phyloP scores from a whole-genome alignment of 306 rosid species.

The Phaseolus lunatus region DNA sequence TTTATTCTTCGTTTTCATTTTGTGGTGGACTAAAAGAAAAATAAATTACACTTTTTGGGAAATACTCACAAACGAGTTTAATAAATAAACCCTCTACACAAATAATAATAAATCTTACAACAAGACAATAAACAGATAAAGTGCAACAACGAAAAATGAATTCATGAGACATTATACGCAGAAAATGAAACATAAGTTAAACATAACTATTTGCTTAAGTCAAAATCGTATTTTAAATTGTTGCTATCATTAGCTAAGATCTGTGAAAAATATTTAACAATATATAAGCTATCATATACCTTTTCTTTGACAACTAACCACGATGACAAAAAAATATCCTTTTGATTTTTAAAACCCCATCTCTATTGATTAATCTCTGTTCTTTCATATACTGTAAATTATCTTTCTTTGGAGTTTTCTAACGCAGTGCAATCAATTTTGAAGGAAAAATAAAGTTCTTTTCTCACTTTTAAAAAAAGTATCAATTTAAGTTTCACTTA shows the following conservation, averaged over 20 bases:
- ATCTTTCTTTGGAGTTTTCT: background rate
- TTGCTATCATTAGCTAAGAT: too few species aligned
- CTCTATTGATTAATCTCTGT: background rate
- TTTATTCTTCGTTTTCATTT: background rate
- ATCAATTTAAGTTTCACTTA: background rate
- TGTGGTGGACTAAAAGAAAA: too few species aligned
- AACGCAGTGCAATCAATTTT: background rate
- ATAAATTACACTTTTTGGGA: too few species aligned
- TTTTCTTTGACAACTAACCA: constrained; percentile 10
- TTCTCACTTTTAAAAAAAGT: background rate
- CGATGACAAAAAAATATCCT: background rate
- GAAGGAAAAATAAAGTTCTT: background rate
- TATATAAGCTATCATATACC: background rate
- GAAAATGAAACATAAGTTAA: background rate
- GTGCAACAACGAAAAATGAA: too few species aligned
- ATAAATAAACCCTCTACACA: too few species aligned
- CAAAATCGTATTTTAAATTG: background rate
- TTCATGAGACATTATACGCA: background rate
- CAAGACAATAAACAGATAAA: too few species aligned
- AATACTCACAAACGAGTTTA: too few species aligned
- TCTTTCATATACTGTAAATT: background rate
- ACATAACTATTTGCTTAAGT: too few species aligned
- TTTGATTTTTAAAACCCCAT: background rate
- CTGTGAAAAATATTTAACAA: too few species aligned
- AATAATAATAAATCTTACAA: too few species aligned